Base-by-base conservation (phyloP, 2,329 filamentous ascomycete genomes). In the Alternaria ventricosa region DNA sequence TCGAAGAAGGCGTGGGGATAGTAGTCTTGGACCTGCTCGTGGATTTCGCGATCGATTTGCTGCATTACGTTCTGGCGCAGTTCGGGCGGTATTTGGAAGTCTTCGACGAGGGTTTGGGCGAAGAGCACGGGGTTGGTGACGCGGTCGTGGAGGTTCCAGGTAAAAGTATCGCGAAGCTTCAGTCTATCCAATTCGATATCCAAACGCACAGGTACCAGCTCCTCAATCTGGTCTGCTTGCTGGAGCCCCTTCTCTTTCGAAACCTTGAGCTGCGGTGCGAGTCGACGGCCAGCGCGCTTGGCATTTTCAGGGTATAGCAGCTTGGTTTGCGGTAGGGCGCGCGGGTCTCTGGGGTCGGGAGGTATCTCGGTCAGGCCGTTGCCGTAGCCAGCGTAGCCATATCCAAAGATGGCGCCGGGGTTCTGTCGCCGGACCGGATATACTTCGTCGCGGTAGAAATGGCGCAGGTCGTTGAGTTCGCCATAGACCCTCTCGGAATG, bases 111-210 rank as follows among this genome's bases (percentile, higher is more conserved):
- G 78, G 96, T 94, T 62, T 93, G 89, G 1, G 94, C 92, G 78
- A 98, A 98, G 11, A 96, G 80, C 61, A 97, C 91, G 20, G 90
- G 88, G 22, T 88, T 86, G 4, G 96, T 88, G 12, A 96, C 87
- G 62, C 94, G 90, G 78, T 99, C 96, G 82, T 97, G 93, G 36
- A 98, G 86, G 79, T 99, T 99, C 94, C 95, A 99, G 4, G 96
- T 98, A 71, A 99, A 97, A 1, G 96, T 98, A 80, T 99, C 96
- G 78, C 96, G 92, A 64, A 99, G 86, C 81, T 96, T 96, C 72
- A 98, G 88, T 83, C 97, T 97, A 70, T 98, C 95, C 87, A 92
- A 92, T 75, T 99, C 96, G 54, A 98, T 92, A 73, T 99, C 96
- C 58, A 99, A 83, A 51, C 96, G 89, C 69, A 99, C 87, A 3